Base-by-base conservation (phyloP, 2,329 filamentous ascomycete species). In the Diaporthe citrichinensis region DNA sequence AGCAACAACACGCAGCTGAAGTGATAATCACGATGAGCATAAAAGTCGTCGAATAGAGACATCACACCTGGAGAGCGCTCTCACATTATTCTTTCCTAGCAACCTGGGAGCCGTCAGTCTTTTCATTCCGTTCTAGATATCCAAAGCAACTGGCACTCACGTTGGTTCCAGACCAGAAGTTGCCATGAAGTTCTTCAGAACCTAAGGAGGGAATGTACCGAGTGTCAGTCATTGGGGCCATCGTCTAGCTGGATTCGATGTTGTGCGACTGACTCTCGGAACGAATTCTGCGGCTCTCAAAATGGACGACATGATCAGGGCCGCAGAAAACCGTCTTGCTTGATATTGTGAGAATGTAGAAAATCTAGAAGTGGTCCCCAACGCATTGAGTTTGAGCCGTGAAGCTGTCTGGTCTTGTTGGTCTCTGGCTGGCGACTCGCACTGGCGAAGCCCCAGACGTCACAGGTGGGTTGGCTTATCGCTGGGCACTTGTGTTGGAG, bases 101-200 rank as follows among this genome's bases (percentile, higher is more conserved):
- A 77, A 44, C 17, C 76, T 77, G 28, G 8, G 31, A 36, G 10
- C n/a, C 12, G 25, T 75, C 41, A 77, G 49, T 31, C 14, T 17
- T 4, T 3, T 20, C 23, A 39, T 4, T 53, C 31, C 34, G 14
- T 58, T 23, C 75, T 44, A 41, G 6, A n/a, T 23, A 25, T 28
- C 28, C 17, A 39, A 17, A 28, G 20, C 12, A 3, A 44, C 34
- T 10, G 49, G 17, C 1, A 82, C 85, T 80, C 82, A 98, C 96
- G 94, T 94, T 83, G 95, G 95, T 84, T 98, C 96, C 28, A 98
- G 86, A 9, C 96, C 96, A 7, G 95, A 98, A 78, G 95, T 94
- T 78, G 91, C 90, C 86, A 94, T 91, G 84, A 98, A 98, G 2
- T 94, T 96, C 83, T 94, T 93, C 87, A 95, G 90, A 62, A 97